These are phyloP conservation scores for Metarhizium humberi DNA, from an alignment of 2,329 filamentous ascomycete species.

Conservation along the genomic window DNA sequence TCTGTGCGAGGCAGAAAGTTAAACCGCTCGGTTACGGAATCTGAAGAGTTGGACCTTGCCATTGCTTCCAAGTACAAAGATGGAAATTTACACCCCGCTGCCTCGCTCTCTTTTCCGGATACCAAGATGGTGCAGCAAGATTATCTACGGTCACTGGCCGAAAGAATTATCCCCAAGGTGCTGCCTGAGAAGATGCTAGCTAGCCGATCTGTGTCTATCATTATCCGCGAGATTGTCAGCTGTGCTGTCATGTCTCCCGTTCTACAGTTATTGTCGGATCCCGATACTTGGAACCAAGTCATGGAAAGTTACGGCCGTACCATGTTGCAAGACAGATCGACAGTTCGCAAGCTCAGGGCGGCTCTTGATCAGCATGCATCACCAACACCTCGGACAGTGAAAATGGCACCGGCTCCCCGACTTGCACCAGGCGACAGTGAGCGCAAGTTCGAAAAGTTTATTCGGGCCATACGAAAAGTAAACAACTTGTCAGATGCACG, in stretches of 20 bases:
- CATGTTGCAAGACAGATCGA: slow-evolving; percentile 90
- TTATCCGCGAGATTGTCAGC: slow-evolving; percentile 83
- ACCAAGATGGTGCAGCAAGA: slow-evolving; percentile 80
- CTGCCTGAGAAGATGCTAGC: slow-evolving; percentile 65
- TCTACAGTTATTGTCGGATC: slow-evolving; percentile 72
- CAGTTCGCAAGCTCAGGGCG: slow-evolving; percentile 81
- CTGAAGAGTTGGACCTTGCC: slow-evolving; percentile 87
- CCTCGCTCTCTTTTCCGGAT: slow-evolving; percentile 73
- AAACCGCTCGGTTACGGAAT: slow-evolving; percentile 85
- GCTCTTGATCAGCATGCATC: slow-evolving; percentile 91
- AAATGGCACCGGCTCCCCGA: slow-evolving; percentile 64
- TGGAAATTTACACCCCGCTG: slow-evolving; percentile 80
- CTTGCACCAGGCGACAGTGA: slow-evolving; percentile 78
- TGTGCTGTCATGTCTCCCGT: slow-evolving; percentile 84
- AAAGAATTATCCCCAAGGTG: slow-evolving; percentile 62
- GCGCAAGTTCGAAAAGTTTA: slow-evolving; percentile 87
- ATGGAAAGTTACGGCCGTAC: slow-evolving; percentile 83
- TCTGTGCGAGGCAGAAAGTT: slow-evolving; percentile 79
- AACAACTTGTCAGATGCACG: slow-evolving; percentile 89
- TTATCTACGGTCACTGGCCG: slow-evolving; percentile 69
- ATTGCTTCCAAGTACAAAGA: slow-evolving; percentile 92
- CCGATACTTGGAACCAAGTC: slow-evolving; percentile 95
- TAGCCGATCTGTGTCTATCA: slow-evolving; percentile 69
- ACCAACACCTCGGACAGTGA: slow-evolving; percentile 58
- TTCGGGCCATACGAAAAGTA: slow-evolving; percentile 78